Conservation (phyloP, 345 rosid species). For the Capsella bursapastoris region DNA sequence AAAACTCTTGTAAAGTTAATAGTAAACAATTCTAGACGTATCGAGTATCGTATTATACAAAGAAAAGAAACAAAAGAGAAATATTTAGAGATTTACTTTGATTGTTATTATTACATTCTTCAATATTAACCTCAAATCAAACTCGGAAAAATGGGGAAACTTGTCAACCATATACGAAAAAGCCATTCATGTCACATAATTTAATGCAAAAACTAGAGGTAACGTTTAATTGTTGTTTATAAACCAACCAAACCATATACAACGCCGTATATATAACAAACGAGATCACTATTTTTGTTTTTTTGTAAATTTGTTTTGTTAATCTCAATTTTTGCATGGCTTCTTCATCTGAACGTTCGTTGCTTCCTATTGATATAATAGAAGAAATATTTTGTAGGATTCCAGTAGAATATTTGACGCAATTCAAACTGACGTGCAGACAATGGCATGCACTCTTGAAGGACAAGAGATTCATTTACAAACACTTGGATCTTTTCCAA, state of each 20-base stretch:
- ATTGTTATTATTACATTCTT: too few species aligned
- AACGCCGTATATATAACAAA: not conserved
- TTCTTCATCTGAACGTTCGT: slow-evolving; percentile 33
- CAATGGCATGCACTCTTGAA: slow-evolving; percentile 36
- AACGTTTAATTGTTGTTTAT: slow-evolving; percentile 11
- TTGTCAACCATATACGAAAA: slow-evolving; percentile 16
- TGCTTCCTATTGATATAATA: slow-evolving; percentile 38
- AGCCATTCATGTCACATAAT: not conserved
- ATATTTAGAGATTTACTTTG: too few species aligned
- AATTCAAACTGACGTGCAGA: slow-evolving; percentile 35
- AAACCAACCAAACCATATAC: slow-evolving; percentile 4
- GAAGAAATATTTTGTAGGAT: slow-evolving; percentile 31
- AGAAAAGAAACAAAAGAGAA: too few species aligned
- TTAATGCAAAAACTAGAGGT: slow-evolving; percentile 15
- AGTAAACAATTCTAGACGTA: too few species aligned
- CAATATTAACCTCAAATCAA: too few species aligned
- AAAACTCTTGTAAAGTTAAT: too few species aligned
- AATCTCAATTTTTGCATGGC: slow-evolving; percentile 23
- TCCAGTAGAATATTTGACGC: slow-evolving; percentile 35
- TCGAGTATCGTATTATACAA: too few species aligned
- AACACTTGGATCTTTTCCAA: slow-evolving; percentile 34
- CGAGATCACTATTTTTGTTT: not conserved
- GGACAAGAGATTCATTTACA: slow-evolving; percentile 41
- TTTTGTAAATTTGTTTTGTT: not conserved
- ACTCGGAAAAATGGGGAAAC: not conserved